Evolutionary conservation across 139 green algal species (phyloP), one percentile per base, ranked within the genome.

Genomic region (Klebsormidium nitens): DNA sequence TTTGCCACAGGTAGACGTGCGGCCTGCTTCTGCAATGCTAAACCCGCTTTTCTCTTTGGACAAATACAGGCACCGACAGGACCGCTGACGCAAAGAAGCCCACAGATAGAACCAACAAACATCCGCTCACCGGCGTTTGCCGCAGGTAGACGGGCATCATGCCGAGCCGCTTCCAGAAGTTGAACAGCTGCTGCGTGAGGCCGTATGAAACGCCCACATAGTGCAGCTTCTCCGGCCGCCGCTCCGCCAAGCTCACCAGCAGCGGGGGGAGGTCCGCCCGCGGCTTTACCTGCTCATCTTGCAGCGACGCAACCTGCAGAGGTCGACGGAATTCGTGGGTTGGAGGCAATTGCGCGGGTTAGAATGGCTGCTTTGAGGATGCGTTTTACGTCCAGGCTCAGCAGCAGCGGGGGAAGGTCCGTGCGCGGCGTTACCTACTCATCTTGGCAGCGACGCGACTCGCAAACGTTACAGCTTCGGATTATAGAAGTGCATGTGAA

Each of bases 1-100:
- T 93, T 80, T 98, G 92, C 0, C 93, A 80, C 40, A 98, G 71
- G 85, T 98, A 98, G 31, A 97, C 69, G 0, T 93, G 92, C 49
- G 78, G 28, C 74, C 88, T 96, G 31, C 77, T n/a, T n/a, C n/a
- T n/a, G n/a, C n/a, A n/a, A n/a, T n/a, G n/a, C n/a, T n/a, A n/a
- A n/a, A n/a, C n/a, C n/a, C n/a, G n/a, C n/a, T n/a, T n/a, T n/a
- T n/a, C n/a, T n/a, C n/a, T 6, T 37, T 6, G 28, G 56, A 38
- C 14, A 64, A 35, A 37, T 6, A 64, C 34, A 38, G 26, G 28
- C 14, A 38, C 14, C 23, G 29, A 38, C 14, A 37, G 56, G 32
- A 3, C 40, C 4, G 49, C 14, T 96, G 19, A 86, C 76, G 4
- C 95, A 90, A n/a, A n/a, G n/a, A n/a, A n/a, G n/a, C n/a, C n/a